Base-by-base conservation (phyloP, 345 rosid genomes). In the Aegle marmelos region DNA sequence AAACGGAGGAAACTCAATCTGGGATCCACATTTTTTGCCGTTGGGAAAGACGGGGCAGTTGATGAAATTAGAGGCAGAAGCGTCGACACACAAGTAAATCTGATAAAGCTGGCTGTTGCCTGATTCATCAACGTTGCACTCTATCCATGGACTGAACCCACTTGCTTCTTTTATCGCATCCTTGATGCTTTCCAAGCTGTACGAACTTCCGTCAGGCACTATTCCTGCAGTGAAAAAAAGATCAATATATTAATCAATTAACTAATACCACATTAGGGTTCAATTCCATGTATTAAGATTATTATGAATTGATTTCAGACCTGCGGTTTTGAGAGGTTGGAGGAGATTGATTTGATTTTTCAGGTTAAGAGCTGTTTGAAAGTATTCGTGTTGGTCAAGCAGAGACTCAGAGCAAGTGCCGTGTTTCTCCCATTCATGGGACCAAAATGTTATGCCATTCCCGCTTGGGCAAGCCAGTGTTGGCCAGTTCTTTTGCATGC, bases 351-450 rank as follows among this genome's bases (percentile, higher is more conserved):
- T 63, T 84, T 88, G 83, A 53, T 74, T 56, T 75, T 90, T 88
- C 74, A 96, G 82, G 65, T 5, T 27, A 61, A 96, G 94, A 65
- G 95, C 81, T 50, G 90, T 76, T 72, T 88, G 61, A 54, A 96
- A 96, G 87, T 93, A 96, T 19, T 68, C 79, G 56, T 88, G 97
- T 33, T 92, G 98, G 81, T 88, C 83, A 34, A 96, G 92, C 69
- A 80, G 83, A 1, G 94, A 88, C 85, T 96, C 90, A 0, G 98
- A 91, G 85, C 99, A 96, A 4, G 98, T 96, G 1, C 99, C 99
- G 41, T 96, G 99, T 69, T 96, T 96, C 45, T 89, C 91, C 99
- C 99, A 96, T 78, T 96, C 98, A 57, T 92, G 99, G 7, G 92
- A 71, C 99, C 99, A 96, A 25, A 96, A 96, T 1, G 72, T 50